Evolutionary conservation across 768 basidiomycete genomes (phyloP).

Genomic region (Fomitopsis serialis): DNA sequence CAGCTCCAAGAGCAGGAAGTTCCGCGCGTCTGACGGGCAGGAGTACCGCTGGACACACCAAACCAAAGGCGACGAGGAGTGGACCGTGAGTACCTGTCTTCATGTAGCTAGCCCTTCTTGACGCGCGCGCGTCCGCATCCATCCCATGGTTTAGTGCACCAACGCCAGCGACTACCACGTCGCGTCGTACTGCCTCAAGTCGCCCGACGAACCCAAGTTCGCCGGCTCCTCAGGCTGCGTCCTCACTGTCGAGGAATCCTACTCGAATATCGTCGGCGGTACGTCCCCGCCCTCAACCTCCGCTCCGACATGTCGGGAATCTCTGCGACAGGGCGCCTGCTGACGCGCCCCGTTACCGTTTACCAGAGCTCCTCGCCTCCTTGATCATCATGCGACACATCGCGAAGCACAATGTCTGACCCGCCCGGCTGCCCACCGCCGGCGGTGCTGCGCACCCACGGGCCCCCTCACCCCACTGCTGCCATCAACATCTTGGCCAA

Average conservation of each 20-base stretch:
- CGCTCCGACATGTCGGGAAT: neutral
- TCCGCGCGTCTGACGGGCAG: conserved; percentile 52
- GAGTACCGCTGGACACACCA: conserved; percentile 58
- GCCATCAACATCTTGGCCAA: too few species aligned
- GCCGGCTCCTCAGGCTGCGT: conserved; percentile 51
- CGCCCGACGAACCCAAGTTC: conserved; percentile 50
- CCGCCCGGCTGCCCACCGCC: neutral
- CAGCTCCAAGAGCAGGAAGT: conserved; percentile 45
- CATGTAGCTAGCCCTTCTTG: neutral
- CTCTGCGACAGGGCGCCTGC: conserved; percentile 5
- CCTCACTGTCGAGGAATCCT: conserved; percentile 59
- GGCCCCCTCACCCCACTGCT: too few species aligned
- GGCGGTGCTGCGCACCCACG: too few species aligned
- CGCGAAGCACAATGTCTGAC: conserved; percentile 37
- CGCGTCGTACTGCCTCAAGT: conserved; percentile 56
- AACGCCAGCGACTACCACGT: conserved; percentile 46
- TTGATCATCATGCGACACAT: conserved; percentile 65
- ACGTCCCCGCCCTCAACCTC: conserved; percentile 14
- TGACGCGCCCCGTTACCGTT: neutral
- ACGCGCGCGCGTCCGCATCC: neutral
- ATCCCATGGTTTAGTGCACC: conserved; percentile 40
- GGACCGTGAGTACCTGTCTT: conserved; percentile 45
- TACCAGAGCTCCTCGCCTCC: conserved; percentile 53
- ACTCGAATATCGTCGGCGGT: conserved; percentile 52
- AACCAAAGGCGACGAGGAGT: conserved; percentile 47